phyloP scores from a whole-genome alignment of 2,329 filamentous ascomycete species.

The Trichoderma oligosporum region DNA sequence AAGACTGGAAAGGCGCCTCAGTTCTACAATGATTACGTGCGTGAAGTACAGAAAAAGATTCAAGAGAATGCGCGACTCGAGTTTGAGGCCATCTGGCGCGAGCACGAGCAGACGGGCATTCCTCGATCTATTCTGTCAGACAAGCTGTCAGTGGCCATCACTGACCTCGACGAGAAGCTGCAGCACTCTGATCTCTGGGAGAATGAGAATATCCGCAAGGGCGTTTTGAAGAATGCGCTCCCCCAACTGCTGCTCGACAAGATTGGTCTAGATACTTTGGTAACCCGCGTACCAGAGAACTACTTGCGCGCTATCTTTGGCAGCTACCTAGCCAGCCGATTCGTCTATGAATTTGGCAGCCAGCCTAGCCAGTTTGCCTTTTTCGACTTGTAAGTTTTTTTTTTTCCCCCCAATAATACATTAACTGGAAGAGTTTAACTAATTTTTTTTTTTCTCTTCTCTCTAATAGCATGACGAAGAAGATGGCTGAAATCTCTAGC shows the following conservation, averaged over 20 bases:
- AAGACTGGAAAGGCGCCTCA: slow-evolving; percentile 66
- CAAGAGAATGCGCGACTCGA: slow-evolving; percentile 87
- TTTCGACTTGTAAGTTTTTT: slow-evolving; percentile 82
- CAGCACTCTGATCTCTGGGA: slow-evolving; percentile 91
- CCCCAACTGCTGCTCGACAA: slow-evolving; percentile 80
- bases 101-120: slow-evolving; percentile 76
- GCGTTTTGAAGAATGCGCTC: slow-evolving; percentile 79
- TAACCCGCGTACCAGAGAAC: slow-evolving; percentile 80
- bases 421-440: not conserved
- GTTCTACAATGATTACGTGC: slow-evolving; percentile 93
- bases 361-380: slow-evolving; percentile 94
- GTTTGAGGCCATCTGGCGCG: slow-evolving; percentile 97
- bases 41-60: slow-evolving; percentile 85
- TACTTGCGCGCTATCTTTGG: slow-evolving; percentile 96
- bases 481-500: slow-evolving; percentile 48
- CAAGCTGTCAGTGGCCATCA: slow-evolving; percentile 86
- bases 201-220: slow-evolving; percentile 70
- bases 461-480: slow-evolving; percentile 58
- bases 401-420: not conserved
- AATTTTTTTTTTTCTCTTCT: not conserved
- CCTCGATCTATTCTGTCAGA: slow-evolving; percentile 86
- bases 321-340: slow-evolving; percentile 88
- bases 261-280: slow-evolving; percentile 85
- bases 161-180: slow-evolving; percentile 92
- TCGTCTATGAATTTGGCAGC: slow-evolving; percentile 94